A percentile compares a stretch with the other conserved stretches of the same genome.
phyloP scores from a whole-genome alignment of 371 early-diverging fungal species.

The Globomyces sp. region DNA sequence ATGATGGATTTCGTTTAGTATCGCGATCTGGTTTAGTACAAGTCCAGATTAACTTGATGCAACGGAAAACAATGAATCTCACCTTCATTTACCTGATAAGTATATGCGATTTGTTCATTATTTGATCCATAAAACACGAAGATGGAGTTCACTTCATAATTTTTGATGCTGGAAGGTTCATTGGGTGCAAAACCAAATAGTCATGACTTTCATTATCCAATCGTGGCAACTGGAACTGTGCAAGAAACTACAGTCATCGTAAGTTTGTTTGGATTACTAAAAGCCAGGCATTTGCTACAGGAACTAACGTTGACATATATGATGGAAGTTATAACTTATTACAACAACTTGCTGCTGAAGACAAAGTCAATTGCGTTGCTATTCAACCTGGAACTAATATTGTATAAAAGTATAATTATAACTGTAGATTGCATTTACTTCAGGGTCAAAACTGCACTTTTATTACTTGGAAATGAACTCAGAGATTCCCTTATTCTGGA shows the following conservation, averaged over 20 bases:
- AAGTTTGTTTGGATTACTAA: background rate
- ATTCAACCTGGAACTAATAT: conserved; percentile 11
- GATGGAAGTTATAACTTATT: background rate
- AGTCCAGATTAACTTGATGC: no score
- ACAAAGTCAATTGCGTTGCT: conserved; percentile 6
- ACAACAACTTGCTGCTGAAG: conserved; percentile 2
- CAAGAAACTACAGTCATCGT: background rate
- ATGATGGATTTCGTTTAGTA: no score
- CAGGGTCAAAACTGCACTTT: background rate
- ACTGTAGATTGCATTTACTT: conserved; percentile 5
- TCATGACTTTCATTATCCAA: background rate
- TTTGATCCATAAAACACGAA: no score
- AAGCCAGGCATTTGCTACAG: background rate
- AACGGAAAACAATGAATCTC: no score
- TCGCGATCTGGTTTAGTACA: no score
- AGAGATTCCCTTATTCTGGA: background rate
- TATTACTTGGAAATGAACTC: background rate
- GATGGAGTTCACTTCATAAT: no score
- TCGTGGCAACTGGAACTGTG: background rate
- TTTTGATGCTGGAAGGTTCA: background rate
- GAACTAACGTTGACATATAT: background rate
- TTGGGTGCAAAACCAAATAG: conserved; percentile 4
- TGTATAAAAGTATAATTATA: background rate
- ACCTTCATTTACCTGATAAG: no score
- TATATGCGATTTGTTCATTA: no score